Evolutionary conservation across 1,284 basidiomycete species (phyloP), one percentile per base, ranked within the genome.

Genomic region (Stereum hirsutum): DNA sequence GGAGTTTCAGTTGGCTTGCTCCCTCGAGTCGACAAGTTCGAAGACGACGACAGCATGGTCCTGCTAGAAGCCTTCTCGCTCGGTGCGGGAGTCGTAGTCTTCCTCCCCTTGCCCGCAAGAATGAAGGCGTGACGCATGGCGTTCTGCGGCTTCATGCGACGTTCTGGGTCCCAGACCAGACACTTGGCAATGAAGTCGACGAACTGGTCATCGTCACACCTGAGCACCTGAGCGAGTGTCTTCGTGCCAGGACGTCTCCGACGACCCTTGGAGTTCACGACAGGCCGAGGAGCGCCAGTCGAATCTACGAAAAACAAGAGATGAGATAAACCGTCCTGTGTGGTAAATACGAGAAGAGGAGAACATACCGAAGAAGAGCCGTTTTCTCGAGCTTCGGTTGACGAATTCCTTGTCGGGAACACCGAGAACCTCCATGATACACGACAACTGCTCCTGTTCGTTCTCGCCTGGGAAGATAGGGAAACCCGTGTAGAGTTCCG

Each of bases 381-480:
- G 89, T 61, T 91, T 89, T 46, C 96, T 79, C 23, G 91, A 91
- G 56, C 93, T 95, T 47, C 86, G 83, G 57, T 98, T 95, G 53
- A 99, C 72, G 53, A 98, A 81, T 52, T 97, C 90, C 60, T 89
- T 89, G 52, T 99, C 96, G 0, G 96, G 96, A 26, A 93, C 69
- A 11, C 96, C 96, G 33, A 99, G 78, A 6, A 99, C 88, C 62
- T 99, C 96, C 95, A 99, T 99, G 64, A 99, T 99, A 62, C 96
- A 99, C 5, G 94, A 89, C 47, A 99, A 68, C 58, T 99, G 96
- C 61, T 99, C 95, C 64, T 97, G 93, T 64, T 99, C 96, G 58
- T 96, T 96, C 65, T 98, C 95, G n/a, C 95, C 95, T 0, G 95
- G 95, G 66, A 99, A 99, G 56, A 99, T 94, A 0, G 96, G 96